Evolutionary conservation across 2,329 filamentous ascomycete genomes (phyloP), one percentile per base, ranked within the genome.

Genomic region (Mariannaea sp.): DNA sequence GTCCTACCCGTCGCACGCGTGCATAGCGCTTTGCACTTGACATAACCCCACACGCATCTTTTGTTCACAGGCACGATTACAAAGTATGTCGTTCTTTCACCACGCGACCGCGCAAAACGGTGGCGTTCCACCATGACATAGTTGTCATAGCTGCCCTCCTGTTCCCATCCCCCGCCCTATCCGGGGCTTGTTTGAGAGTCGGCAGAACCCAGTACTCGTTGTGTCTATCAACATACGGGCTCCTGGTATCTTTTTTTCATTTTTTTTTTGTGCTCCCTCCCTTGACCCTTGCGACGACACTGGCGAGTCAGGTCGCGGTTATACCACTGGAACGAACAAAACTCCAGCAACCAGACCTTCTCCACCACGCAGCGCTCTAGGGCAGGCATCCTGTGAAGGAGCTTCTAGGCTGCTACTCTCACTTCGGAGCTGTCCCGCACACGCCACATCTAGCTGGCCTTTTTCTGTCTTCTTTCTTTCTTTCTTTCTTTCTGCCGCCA

Each of bases 91-190:
- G n/a, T 32, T 33, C 32, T n/a, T 27, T 20, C 3, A 17, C 36
- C 20, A 43, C 43, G 24, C 29, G 22, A 14, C 49, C 40, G 36
- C 35, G 22, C 39, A 44, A 48, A 41, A 47, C 44, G 27, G 49
- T 55, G 49, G 49, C 49, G 49, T 46, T 49, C 44, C 39, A 41
- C 63, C 53, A 65, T 65, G 63, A 66, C 63, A 65, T 66, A 61
- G 57, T 49, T 45, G 32, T 44, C 36, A n/a, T n/a, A n/a, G 22
- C 47, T 48, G 33, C 50, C 50, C 22, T 24, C 43, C 51, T 52
- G 45, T 45, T n/a, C 44, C 36, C 24, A 40, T 48, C 43, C 48
- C 38, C 29, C 32, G 13, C 47, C 41, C 41, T 46, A 55, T 50
- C 39, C 40, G 20, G 38, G n/a, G n/a, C n/a, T n/a, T n/a, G n/a